These are phyloP conservation scores for Fraxinus velutina DNA, from an alignment of 305 asterid genomes.

Conservation along the genomic window DNA sequence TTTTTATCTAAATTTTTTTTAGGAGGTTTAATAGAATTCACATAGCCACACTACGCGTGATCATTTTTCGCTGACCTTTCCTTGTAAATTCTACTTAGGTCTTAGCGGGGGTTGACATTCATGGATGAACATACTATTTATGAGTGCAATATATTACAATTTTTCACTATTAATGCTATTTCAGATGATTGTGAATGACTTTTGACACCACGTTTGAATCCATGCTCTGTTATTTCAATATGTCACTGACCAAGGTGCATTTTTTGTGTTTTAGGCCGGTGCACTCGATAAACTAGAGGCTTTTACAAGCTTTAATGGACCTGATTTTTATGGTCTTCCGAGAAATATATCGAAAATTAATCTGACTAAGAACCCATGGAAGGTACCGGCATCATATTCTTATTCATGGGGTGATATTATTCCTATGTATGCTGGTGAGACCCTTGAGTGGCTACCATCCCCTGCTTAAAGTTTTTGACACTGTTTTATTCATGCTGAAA, in stretches of 20 bases:
- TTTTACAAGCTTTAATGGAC: slow-evolving; percentile 89
- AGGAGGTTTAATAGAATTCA: neutral
- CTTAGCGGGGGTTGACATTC: neutral
- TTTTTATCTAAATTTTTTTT: neutral
- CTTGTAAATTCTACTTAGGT: neutral
- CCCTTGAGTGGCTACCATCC: slow-evolving; percentile 69
- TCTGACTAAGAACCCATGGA: slow-evolving; percentile 65
- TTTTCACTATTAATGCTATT: neutral
- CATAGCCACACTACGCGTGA: neutral
- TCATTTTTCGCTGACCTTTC: neutral
- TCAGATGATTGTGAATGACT: neutral
- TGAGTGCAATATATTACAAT: neutral
- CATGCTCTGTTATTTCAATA: neutral
- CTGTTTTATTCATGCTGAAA: neutral
- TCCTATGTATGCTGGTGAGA: slow-evolving; percentile 89
- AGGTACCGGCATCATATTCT: slow-evolving; percentile 59
- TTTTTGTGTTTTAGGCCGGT: slow-evolving; percentile 44
- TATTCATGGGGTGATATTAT: slow-evolving; percentile 60
- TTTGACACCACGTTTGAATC: neutral
- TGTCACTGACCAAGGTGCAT: neutral
- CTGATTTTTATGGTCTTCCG: slow-evolving; percentile 81
- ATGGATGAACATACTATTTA: neutral
- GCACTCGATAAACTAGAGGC: slow-evolving; percentile 86
- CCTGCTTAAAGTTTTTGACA: slow-evolving; percentile 25
- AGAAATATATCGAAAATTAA: slow-evolving; percentile 64